Conservation (phyloP, 2,329 filamentous ascomycete species). For the Nothomitra cinnamomea region DNA sequence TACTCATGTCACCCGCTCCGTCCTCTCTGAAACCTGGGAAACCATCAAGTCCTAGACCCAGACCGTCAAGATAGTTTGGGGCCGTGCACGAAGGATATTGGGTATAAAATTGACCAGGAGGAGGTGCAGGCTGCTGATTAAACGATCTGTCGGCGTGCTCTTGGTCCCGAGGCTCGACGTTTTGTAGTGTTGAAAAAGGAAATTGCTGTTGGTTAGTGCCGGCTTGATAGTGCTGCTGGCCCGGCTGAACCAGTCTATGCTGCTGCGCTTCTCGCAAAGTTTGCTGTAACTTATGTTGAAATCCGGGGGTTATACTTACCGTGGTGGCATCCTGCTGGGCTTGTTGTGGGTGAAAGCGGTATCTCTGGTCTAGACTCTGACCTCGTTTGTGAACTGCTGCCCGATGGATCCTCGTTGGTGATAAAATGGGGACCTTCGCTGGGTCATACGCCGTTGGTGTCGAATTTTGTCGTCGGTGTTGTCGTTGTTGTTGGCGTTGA, state of each 20-base stretch:
- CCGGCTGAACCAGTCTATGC: conserved; percentile 70
- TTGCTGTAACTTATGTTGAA: conserved; percentile 50
- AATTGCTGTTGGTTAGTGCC: neutral
- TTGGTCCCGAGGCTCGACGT: neutral
- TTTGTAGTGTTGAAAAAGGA: neutral
- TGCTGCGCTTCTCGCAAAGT: conserved; percentile 79
- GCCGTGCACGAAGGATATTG: neutral
- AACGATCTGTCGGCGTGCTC: neutral
- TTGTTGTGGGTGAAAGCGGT: conserved; percentile 34
- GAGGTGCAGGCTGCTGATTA: neutral
- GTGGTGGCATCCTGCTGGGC: conserved; percentile 31
- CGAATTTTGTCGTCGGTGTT: conserved; percentile 77
- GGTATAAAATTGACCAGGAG: neutral
- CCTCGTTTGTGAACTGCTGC: conserved; percentile 57
- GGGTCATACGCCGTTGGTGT: conserved; percentile 65
- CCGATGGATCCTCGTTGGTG: conserved; percentile 35
- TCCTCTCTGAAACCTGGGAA: conserved; percentile 1
- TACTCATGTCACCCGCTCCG: neutral
- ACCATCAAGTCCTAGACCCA: conserved; percentile 8
- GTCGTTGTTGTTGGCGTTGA: conserved; percentile 49
- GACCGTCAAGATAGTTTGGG: conserved; percentile 9
- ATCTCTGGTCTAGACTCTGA: conserved; percentile 63
- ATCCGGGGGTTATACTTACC: conserved; percentile 39
- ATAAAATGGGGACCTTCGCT: conserved; percentile 50
- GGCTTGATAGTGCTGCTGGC: conserved; percentile 27